Evolutionary conservation across 1,284 basidiomycete genomes (phyloP).

Genomic region (Moniliophthora roreri): DNA sequence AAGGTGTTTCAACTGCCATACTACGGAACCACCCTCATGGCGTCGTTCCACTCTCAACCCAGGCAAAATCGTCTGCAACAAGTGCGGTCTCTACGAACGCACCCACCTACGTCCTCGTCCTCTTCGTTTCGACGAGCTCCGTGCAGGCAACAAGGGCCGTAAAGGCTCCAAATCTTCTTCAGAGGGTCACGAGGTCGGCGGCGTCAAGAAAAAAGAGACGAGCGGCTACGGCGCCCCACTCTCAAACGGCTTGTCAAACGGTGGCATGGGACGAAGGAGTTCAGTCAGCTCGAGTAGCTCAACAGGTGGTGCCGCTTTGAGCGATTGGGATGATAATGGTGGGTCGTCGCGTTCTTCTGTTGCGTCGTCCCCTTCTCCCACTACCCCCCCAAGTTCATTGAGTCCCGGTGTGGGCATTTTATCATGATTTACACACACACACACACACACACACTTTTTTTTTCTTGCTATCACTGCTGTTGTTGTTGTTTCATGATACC

Average conservation of each 20-base stretch:
- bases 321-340: conserved; percentile 79
- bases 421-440: conserved; percentile 10
- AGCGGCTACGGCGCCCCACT: background rate
- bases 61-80: conserved; percentile 89
- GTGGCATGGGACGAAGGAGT: conserved; percentile 4
- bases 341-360: conserved; percentile 28
- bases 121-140: conserved; percentile 79
- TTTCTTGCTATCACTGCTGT: background rate
- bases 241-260: background rate
- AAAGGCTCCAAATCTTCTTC: conserved; percentile 50
- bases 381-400: background rate
- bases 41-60: conserved; percentile 82
- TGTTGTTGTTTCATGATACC: conserved; percentile 5
- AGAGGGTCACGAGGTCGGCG: conserved; percentile 8
- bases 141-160: conserved; percentile 77
- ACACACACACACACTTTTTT: background rate
- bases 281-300: conserved; percentile 59
- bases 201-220: background rate
- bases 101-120: conserved; percentile 79
- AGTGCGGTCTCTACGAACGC: conserved; percentile 84
- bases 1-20: conserved; percentile 85
- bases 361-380: background rate
- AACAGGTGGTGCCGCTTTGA: conserved; percentile 51
- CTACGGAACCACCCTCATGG: conserved; percentile 84
- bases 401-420: conserved; percentile 6